A percentile compares a stretch with the other conserved stretches of the same genome.
Evolutionary conservation across 225 moss, liverwort and hornwort genomes (phyloP).

Genomic region (Marchantia polymorpha): DNA sequence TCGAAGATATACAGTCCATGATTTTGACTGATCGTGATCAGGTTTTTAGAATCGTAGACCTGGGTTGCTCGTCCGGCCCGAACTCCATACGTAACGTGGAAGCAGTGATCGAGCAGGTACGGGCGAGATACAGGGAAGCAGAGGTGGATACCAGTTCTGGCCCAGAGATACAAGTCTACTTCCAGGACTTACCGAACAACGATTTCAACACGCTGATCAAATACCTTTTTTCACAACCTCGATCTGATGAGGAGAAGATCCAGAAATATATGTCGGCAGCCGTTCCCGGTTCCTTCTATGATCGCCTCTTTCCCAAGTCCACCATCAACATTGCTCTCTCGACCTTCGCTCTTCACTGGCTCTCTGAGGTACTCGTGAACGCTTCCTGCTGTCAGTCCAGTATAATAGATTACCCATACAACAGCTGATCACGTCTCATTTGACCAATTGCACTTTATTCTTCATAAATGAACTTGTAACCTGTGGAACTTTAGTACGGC

Average conservation of each 20-base stretch:
- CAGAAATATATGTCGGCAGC: slow-evolving; percentile 35
- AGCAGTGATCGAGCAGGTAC: slow-evolving; percentile 29
- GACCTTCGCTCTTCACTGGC: slow-evolving; percentile 50
- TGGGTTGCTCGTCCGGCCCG: slow-evolving; percentile 18
- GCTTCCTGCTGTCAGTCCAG: neutral
- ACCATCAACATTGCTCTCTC: slow-evolving; percentile 49
- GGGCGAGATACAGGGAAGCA: slow-evolving; percentile 9
- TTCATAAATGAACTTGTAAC: neutral
- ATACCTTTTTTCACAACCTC: slow-evolving; percentile 8
- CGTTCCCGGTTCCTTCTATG: slow-evolving; percentile 55
- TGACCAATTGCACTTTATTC: neutral
- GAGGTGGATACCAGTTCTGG: neutral
- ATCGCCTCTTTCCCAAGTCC: slow-evolving; percentile 43
- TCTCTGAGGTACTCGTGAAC: slow-evolving; percentile 45
- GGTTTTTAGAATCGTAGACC: slow-evolving; percentile 32
- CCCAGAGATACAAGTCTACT: slow-evolving; percentile 54
- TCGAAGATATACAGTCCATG: neutral
- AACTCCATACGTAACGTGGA: slow-evolving; percentile 42
- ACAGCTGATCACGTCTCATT: neutral
- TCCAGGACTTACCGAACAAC: slow-evolving; percentile 53
- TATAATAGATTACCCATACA: no score
- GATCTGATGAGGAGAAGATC: neutral
- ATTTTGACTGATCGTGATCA: slow-evolving; percentile 4
- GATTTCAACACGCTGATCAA: slow-evolving; percentile 64
- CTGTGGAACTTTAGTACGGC: neutral